Conservation (phyloP, 1,139 yeast genomes). For the Blastobotrys illinoisensis region DNA sequence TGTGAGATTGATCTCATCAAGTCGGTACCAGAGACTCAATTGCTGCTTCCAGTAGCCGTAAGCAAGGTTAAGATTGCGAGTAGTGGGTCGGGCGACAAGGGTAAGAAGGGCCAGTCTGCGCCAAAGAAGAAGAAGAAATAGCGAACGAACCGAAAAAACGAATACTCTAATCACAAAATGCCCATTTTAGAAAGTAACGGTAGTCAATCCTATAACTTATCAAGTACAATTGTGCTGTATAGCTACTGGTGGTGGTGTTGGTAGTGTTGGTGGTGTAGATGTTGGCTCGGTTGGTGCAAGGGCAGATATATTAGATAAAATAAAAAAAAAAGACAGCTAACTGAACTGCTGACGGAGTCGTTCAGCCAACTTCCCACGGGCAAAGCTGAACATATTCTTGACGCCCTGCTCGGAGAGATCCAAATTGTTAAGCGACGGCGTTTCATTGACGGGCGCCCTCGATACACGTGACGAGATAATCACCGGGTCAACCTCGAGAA, state of each 20-base stretch:
- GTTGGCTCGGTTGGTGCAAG: too few species aligned
- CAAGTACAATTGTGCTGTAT: too few species aligned
- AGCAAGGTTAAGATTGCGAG: slow-evolving; percentile 36
- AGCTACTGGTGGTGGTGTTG: too few species aligned
- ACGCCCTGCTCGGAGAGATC: slow-evolving; percentile 87
- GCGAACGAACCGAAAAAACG: too few species aligned
- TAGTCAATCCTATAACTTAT: too few species aligned
- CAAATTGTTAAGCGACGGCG: slow-evolving; percentile 55
- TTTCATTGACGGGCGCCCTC: slow-evolving; percentile 66
- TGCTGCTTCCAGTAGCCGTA: slow-evolving; percentile 49
- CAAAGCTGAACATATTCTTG: slow-evolving; percentile 83
- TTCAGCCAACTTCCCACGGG: slow-evolving; percentile 80
- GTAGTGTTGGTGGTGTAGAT: too few species aligned
- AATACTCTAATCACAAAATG: too few species aligned
- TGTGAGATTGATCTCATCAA: slow-evolving; percentile 57
- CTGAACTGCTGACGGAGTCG: slow-evolving; percentile 64
- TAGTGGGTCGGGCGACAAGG: slow-evolving; percentile 21
- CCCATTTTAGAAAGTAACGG: too few species aligned
- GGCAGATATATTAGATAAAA: slow-evolving; percentile 2
- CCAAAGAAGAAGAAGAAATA: background rate
- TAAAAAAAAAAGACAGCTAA: slow-evolving; percentile 5
- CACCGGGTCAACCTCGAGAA: slow-evolving; percentile 83
- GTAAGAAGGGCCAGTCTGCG: slow-evolving; percentile 10
- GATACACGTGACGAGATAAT: slow-evolving; percentile 88
- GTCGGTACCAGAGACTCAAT: slow-evolving; percentile 50